Evolutionary conservation across 1,284 basidiomycete genomes (phyloP), one percentile per base, ranked within the genome.

Genomic region (Salmacisia buchloeana): DNA sequence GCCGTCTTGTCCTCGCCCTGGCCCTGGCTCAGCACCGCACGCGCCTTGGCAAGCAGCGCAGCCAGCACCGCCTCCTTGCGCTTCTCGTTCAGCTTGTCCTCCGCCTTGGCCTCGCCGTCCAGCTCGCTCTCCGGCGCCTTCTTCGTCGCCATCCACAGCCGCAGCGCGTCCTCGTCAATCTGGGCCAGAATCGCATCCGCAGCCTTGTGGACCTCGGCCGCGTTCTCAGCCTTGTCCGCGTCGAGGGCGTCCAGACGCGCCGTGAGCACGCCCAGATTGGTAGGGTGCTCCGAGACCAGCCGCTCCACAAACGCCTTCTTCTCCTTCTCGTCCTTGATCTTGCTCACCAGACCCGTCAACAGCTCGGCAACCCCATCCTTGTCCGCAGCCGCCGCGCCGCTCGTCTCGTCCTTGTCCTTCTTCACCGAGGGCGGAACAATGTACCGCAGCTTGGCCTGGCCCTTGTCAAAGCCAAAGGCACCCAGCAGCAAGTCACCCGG

Each of bases 401-500:
- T 64, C 69, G 21, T 57, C 62, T 59, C 58, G n/a, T 63, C 58
- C 36, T 64, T 61, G 18, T 71, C 71, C 34, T 73, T 71, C 63
- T 73, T 73, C 23, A 72, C 57, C 25, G 75, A 49, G 6, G 80
- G 76, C 9, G 78, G 78, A 0, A 81, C 71, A 36, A 80, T 69
- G 68, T 79, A 75, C 6, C 68, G 65, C 33, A 80, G 66, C 52
- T 69, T 65, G 31, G 67, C 64, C 57, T 74, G 70, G 39, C 71
- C 75, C 57, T 75, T 67, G 13, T 70, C 62, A 35, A 80, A 72
- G 6, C 69, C 65, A 27, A 80, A 71, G 7, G 67, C 63, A n/a
- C 80, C 80, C 1, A 79, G 64, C 2, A 81, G 66, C 10, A 80
- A 46, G 59, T 81, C 80, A 15, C 80, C 79, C 0, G 73, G 64